Base-by-base conservation (phyloP, 1,139 yeast genomes). In the Taphrina flavorubra region DNA sequence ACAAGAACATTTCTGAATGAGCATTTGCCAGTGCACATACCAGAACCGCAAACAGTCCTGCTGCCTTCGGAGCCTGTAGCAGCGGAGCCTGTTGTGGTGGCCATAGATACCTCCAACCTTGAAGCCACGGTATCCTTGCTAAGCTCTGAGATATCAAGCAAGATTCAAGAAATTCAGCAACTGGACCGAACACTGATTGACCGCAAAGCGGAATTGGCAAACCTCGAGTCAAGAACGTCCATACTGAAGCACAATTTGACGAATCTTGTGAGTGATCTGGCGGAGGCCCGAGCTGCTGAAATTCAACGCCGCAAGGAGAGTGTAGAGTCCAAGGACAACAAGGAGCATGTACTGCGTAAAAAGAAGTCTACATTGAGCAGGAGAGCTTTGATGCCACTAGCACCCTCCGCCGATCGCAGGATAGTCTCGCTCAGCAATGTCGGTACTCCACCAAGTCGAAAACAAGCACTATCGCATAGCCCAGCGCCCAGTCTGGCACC, bases 351-450 rank as follows among this genome's bases (percentile, higher is more conserved):
- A 16, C 51, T 56, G 10, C 51, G 25, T 13, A 16, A 40, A 39
- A 63, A 63, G 47, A 63, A 63, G 39, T 39, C 51, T 11, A 51
- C 40, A 7, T 25, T 53, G 16, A 16, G 51, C 42, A 46, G 46
- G 39, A 56, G 55, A 18, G 46, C 67, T 20, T 39, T 63, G 20
- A 37, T 57, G 37, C 61, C 67, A 16, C 34, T 63, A 10, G 61
- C 51, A 25, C 60, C 58, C 18, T 37, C 51, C 8, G 42, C 46
- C 31, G 59, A 63, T 13, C 67, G 67, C 10, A 47, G 67, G 11
- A 63, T 63, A 16, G 67, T 63, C 6, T 63, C 67, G 44, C 46
- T 63, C 53, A 63, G 55, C 61, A 63, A 63, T 34, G 59, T 63
- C 34, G 46, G 37, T 16, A 46, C 59, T 18, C 61, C 67, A 20